Percentiles rank a stretch among this genome's conserved stretches.
Conservation (phyloP, 2,329 filamentous ascomycete genomes). For the Fusarium dlaminii region DNA sequence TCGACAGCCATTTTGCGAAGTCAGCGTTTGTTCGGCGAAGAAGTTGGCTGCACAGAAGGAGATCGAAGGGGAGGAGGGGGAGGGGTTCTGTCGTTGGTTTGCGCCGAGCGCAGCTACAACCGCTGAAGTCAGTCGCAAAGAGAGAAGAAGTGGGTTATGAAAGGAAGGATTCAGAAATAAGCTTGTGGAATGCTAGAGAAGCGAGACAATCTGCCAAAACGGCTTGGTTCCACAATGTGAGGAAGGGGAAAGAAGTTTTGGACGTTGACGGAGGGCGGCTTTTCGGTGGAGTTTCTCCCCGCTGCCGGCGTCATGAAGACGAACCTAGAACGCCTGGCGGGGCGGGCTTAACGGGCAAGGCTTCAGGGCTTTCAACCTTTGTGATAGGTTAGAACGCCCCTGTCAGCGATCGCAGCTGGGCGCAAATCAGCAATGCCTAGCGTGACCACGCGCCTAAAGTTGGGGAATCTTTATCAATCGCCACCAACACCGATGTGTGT, state of each 20-base stretch:
- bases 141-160: not conserved
- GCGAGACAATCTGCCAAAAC: slow-evolving; percentile 21
- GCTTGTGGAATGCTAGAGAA: slow-evolving; percentile 13
- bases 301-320: slow-evolving; percentile 39
- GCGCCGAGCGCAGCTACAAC: slow-evolving; percentile 35
- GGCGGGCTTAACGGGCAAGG: slow-evolving; percentile 15
- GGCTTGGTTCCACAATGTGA: slow-evolving; percentile 36
- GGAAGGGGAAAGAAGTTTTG: slow-evolving; percentile 40
- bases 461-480: slow-evolving; percentile 38
- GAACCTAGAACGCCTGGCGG: not conserved
- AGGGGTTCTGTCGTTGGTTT: slow-evolving; percentile 29
- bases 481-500: slow-evolving; percentile 9
- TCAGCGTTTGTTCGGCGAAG: slow-evolving; percentile 12
- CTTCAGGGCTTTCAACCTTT: slow-evolving; percentile 24
- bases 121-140: slow-evolving; percentile 19
- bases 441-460: slow-evolving; percentile 31
- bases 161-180: slow-evolving; percentile 1
- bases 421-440: slow-evolving; percentile 37
- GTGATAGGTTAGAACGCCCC: slow-evolving; percentile 24
- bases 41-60: slow-evolving; percentile 7
- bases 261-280: slow-evolving; percentile 24
- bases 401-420: slow-evolving; percentile 15
- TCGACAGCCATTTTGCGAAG: slow-evolving; percentile 74
- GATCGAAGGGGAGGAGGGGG: slow-evolving; percentile 19
- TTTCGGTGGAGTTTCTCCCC: slow-evolving; percentile 41